Conservation (phyloP, 139 green algal species). For the Volvox africanus region DNA sequence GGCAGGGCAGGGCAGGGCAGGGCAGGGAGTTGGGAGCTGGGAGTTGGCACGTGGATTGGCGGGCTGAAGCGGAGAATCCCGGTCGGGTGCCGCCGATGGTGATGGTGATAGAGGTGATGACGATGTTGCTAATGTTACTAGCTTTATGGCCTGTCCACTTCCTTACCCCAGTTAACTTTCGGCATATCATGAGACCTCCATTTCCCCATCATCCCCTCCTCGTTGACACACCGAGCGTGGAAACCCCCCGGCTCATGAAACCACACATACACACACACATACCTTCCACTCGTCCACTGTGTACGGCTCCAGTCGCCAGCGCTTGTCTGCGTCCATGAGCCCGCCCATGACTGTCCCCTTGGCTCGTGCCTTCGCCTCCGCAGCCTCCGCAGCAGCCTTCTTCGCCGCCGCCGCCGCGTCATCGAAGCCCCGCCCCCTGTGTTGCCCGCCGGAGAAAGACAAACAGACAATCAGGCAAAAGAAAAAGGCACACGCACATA, state of each 20-base stretch:
- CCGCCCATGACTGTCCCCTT: conserved; percentile 27
- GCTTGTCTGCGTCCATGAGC: conserved; percentile 67
- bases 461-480: not conserved
- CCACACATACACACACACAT: not conserved
- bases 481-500: too few relatives aligned
- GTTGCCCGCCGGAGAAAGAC: not conserved
- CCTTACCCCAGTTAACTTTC: too few relatives aligned
- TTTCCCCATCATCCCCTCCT: not conserved
- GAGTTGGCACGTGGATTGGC: not conserved
- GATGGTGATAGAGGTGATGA: too few relatives aligned
- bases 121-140: too few relatives aligned
- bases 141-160: too few relatives aligned
- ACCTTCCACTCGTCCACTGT: conserved; percentile 71
- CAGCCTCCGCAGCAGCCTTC: not conserved
- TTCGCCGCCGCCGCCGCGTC: not conserved
- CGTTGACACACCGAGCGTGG: not conserved
- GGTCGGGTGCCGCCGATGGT: too few relatives aligned
- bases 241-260: not conserved
- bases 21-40: too few relatives aligned
- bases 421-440: conserved; percentile 66
- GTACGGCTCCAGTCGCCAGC: conserved; percentile 76
- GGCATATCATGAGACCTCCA: too few relatives aligned
- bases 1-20: too few relatives aligned
- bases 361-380: not conserved
- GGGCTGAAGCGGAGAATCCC: too few relatives aligned